phyloP scores from a whole-genome alignment of 2,329 filamentous ascomycete genomes.

The Pestalotiopsis fici region DNA sequence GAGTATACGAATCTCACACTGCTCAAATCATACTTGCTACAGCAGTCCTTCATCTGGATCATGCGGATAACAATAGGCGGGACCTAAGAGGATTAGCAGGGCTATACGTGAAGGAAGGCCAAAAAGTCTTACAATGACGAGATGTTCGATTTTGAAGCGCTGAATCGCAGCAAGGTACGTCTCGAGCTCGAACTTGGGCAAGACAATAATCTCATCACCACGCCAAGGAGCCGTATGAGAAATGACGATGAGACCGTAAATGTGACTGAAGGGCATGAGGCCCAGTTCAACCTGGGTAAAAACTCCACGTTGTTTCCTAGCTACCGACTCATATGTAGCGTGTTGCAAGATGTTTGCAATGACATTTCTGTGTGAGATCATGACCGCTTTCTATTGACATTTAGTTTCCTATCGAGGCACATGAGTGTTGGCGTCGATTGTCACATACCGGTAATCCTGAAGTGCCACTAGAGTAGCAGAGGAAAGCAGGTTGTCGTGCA shows the following conservation, averaged over 20 bases:
- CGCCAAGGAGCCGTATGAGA: conserved; percentile 65
- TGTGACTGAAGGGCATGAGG: conserved; percentile 75
- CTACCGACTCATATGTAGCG: conserved; percentile 37
- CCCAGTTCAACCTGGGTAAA: conserved; percentile 52
- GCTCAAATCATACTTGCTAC: conserved; percentile 70
- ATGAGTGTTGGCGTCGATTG: not conserved
- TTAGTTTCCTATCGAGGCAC: not conserved
- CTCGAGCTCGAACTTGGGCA: conserved; percentile 73
- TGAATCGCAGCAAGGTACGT: conserved; percentile 64
- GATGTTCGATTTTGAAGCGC: conserved; percentile 61
- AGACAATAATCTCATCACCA: conserved; percentile 70
- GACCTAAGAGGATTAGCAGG: conserved; percentile 61
- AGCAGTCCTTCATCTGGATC: conserved; percentile 62
- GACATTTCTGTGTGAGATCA: conserved; percentile 76
- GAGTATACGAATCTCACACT: conserved; percentile 68
- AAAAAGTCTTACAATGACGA: not conserved
- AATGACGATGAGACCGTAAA: conserved; percentile 74
- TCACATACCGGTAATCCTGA: conserved; percentile 65
- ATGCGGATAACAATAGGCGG: conserved; percentile 82
- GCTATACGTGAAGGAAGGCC: not conserved
- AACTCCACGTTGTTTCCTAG: conserved; percentile 26
- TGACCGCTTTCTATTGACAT: conserved; percentile 68
- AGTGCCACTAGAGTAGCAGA: conserved; percentile 75
- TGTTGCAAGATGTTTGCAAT: conserved; percentile 73
- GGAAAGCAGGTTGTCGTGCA: conserved; percentile 64